Percentiles rank a stretch among this genome's conserved stretches.
Evolutionary conservation across 2,329 filamentous ascomycete genomes (phyloP).

Genomic region (Aspergillus ustus): DNA sequence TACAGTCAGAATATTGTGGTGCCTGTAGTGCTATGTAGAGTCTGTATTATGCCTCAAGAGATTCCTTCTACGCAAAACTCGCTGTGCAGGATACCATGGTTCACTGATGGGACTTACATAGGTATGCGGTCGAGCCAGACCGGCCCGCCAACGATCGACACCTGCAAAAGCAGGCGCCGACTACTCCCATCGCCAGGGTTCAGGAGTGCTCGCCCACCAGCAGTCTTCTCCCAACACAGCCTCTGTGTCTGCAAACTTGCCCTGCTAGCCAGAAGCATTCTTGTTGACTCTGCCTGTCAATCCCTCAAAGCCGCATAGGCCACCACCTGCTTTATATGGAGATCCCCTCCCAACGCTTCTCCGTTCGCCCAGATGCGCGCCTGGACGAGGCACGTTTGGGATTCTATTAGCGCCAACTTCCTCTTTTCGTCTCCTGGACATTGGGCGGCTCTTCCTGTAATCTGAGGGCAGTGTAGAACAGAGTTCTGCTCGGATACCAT

Average conservation of each 20-base stretch:
- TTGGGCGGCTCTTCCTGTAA: neutral
- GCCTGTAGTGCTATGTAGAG: neutral
- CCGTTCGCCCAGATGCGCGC: constrained; percentile 17
- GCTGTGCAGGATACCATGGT: neutral
- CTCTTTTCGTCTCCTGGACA: neutral
- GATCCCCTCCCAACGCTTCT: constrained; percentile 10
- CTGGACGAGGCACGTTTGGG: constrained; percentile 7
- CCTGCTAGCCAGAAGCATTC: constrained; percentile 13
- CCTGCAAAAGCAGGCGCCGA: constrained; percentile 10
- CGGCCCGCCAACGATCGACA: neutral
- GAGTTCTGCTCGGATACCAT: constrained; percentile 22
- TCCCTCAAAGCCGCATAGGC: constrained; percentile 8
- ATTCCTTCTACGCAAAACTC: neutral
- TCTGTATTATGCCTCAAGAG: neutral
- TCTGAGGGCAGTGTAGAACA: neutral
- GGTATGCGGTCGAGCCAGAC: neutral
- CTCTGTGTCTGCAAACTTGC: neutral
- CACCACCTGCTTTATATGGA: constrained; percentile 23
- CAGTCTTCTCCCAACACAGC: constrained; percentile 16
- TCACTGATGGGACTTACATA: neutral
- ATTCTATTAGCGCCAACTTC: constrained; percentile 6
- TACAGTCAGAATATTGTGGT: neutral
- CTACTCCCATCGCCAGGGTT: neutral
- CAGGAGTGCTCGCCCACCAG: constrained; percentile 1
- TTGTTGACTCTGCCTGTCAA: constrained; percentile 21